A percentile compares a stretch with the other conserved stretches of the same genome.
Conservation (phyloP, 225 moss, liverwort and hornwort species). For the Rhytidiadelphus loreus region DNA sequence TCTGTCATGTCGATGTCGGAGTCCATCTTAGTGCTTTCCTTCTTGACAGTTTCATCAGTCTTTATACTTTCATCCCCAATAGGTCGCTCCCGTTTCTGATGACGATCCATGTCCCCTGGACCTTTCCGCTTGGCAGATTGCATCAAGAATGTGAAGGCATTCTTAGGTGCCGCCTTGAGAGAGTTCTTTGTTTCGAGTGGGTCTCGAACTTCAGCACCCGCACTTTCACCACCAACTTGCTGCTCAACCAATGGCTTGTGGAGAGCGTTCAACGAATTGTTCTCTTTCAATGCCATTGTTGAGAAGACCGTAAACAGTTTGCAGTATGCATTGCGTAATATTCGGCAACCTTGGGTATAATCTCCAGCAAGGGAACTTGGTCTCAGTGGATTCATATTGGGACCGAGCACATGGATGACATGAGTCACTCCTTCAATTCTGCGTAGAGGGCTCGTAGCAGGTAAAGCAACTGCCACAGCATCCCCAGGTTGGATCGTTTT, state of each 20-base stretch:
- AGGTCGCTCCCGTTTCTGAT: conserved; percentile 43
- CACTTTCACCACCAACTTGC: background rate
- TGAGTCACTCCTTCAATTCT: conserved; percentile 75
- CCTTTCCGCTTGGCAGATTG: conserved; percentile 71
- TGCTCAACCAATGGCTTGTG: conserved; percentile 1
- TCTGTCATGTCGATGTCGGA: conserved; percentile 8
- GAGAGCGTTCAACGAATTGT: background rate
- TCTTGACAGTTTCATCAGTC: background rate
- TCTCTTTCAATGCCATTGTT: conserved; percentile 5
- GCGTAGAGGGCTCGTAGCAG: conserved; percentile 47
- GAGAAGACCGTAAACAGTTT: conserved; percentile 65
- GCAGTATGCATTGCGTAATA: conserved; percentile 51
- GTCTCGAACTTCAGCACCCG: background rate
- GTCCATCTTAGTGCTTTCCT: background rate
- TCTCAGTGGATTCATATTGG: conserved; percentile 89
- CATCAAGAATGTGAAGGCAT: conserved; percentile 79
- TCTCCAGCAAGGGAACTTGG: conserved; percentile 69
- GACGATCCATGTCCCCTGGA: conserved; percentile 17
- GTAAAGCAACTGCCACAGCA: conserved; percentile 53
- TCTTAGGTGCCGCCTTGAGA: conserved; percentile 12
- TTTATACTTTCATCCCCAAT: conserved; percentile 10
- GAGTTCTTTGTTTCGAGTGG: background rate
- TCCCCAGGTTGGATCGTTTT: conserved; percentile 55
- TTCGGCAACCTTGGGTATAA: conserved; percentile 52
- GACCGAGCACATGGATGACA: conserved; percentile 92